phyloP scores from a whole-genome alignment of 2,329 filamentous ascomycete species.

The Bipolaris victoriae region DNA sequence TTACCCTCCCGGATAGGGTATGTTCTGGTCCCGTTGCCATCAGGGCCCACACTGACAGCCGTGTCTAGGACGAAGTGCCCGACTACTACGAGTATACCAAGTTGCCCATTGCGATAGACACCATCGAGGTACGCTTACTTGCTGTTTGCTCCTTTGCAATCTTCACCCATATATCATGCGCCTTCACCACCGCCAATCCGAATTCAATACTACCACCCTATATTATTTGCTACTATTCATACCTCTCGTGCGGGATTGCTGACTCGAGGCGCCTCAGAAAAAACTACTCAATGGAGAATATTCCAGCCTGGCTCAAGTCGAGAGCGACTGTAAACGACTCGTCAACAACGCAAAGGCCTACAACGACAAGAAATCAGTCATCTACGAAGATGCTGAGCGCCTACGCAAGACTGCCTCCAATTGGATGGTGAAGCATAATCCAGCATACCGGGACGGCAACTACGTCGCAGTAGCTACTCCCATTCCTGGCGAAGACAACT shows the following conservation, averaged over 20 bases:
- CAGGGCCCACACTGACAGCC: conserved; percentile 24
- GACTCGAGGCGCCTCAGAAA: conserved; percentile 44
- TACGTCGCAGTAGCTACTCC: conserved; percentile 78
- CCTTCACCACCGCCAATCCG: background rate
- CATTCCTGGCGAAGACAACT: conserved; percentile 62
- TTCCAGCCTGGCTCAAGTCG: conserved; percentile 72
- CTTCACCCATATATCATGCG: background rate
- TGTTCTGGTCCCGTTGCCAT: conserved; percentile 23
- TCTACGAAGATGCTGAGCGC: conserved; percentile 84
- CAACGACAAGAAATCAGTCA: conserved; percentile 73
- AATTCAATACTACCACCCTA: background rate
- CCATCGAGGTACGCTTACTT: conserved; percentile 65
- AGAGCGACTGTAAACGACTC: conserved; percentile 87
- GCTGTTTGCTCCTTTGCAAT: background rate
- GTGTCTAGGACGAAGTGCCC: conserved; percentile 61
- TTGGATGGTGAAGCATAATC: conserved; percentile 85
- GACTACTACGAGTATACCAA: conserved; percentile 80
- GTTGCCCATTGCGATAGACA: conserved; percentile 79
- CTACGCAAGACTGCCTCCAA: conserved; percentile 86
- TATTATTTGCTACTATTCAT: background rate
- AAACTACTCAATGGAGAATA: conserved; percentile 76
- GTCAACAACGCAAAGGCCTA: conserved; percentile 86
- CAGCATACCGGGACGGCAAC: conserved; percentile 71
- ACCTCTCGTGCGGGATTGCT: background rate
- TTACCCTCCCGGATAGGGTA: conserved; percentile 68